phyloP scores from a whole-genome alignment of 1,284 basidiomycete genomes.

The Testicularia cyperi region DNA sequence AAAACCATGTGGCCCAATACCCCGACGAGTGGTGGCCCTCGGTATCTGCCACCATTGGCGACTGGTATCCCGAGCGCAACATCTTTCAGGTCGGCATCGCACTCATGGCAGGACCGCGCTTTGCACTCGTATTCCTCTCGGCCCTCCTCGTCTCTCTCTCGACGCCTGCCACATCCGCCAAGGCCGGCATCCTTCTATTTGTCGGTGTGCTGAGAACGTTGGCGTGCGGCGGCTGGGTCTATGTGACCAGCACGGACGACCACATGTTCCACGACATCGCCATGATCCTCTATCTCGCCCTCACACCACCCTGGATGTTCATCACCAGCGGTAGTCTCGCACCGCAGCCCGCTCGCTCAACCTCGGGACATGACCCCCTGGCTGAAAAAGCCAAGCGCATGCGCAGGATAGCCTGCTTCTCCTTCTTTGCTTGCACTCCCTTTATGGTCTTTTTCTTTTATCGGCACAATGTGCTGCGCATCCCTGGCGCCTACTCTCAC shows the following conservation, averaged over 20 bases:
- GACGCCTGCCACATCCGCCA: constrained; percentile 13
- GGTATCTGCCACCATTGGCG: constrained; percentile 81
- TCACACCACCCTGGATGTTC: constrained; percentile 71
- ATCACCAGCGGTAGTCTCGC: constrained; percentile 46
- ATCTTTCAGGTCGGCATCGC: constrained; percentile 89
- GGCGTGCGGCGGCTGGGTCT: constrained; percentile 88
- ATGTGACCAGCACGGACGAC: constrained; percentile 77
- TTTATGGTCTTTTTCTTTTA: constrained; percentile 55
- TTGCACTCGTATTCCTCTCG: constrained; percentile 74
- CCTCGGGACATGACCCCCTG: constrained; percentile 1
- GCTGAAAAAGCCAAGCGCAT: constrained; percentile 36
- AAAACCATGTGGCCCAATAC: constrained; percentile 78
- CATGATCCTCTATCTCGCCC: constrained; percentile 70
- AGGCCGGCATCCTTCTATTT: constrained; percentile 63
- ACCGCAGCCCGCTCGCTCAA: constrained; percentile 7
- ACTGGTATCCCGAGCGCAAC: constrained; percentile 86
- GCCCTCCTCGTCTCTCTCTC: constrained; percentile 60
- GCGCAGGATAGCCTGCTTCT: constrained; percentile 32
- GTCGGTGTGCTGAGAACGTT: constrained; percentile 76
- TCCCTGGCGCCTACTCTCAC: constrained; percentile 51
- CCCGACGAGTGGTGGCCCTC: constrained; percentile 91
- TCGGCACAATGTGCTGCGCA: constrained; percentile 46
- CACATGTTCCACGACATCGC: constrained; percentile 81
- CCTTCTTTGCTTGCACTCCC: constrained; percentile 52
- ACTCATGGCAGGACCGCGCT: constrained; percentile 70